phyloP scores from a whole-genome alignment of 495 filamentous ascomycete species.

The Penicillium verhagenii region DNA sequence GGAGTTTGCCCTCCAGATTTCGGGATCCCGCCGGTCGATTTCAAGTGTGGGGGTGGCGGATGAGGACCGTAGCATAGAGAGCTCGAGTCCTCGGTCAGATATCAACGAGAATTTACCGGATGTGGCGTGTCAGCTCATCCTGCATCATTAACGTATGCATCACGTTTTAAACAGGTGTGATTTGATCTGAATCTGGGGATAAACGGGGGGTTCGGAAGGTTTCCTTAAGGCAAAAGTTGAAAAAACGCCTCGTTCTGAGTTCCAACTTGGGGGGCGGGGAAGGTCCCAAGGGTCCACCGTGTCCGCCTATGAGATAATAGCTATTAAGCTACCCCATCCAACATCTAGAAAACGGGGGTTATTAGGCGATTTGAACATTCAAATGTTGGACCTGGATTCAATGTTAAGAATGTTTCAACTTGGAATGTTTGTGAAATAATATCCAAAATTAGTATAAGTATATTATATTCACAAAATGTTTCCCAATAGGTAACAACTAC shows the following conservation, averaged over 20 bases:
- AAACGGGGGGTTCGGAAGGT: not conserved
- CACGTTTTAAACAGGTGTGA: not conserved
- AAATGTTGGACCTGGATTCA: not conserved
- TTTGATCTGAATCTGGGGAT: not conserved
- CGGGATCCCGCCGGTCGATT: not conserved
- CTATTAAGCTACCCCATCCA: conserved; percentile 13
- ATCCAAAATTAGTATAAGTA: too few species aligned
- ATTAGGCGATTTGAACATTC: not conserved
- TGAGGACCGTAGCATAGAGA: too few species aligned
- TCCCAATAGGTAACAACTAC: too few species aligned
- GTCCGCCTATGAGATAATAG: conserved; percentile 18
- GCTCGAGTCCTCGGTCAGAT: too few species aligned
- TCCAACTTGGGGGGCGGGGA: conserved; percentile 6
- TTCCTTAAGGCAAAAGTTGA: conserved; percentile 9
- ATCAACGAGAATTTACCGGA: not conserved
- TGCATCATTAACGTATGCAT: conserved; percentile 4
- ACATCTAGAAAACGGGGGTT: not conserved
- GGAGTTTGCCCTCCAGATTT: not conserved
- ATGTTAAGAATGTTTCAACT: too few species aligned
- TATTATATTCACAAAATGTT: too few species aligned
- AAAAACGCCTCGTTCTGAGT: conserved; percentile 9
- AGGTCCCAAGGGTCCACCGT: conserved; percentile 26
- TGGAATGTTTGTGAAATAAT: too few species aligned
- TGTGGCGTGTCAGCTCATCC: conserved; percentile 8
- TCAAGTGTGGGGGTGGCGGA: conserved; percentile 2